Percentiles rank a stretch among this genome's conserved stretches.
Conservation (phyloP, 164 flowering plant species). For the Magnolia officinalis region DNA sequence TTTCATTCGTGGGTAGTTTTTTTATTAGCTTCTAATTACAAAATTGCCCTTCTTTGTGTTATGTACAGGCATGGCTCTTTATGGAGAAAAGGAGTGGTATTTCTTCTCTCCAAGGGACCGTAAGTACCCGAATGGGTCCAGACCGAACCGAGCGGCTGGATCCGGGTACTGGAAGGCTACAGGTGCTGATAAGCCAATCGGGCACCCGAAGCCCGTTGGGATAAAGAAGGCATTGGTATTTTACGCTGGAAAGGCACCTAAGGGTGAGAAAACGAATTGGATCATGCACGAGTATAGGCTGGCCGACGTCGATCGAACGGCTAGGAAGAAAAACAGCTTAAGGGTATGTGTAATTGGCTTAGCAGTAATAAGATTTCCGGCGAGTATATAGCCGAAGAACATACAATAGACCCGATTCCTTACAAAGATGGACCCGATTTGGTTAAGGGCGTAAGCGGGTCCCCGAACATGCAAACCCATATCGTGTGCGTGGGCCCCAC, state of each 20-base stretch:
- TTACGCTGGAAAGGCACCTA: constrained; percentile 24
- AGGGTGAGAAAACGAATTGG: constrained; percentile 25
- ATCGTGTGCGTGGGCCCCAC: too few species aligned
- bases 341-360: constrained; percentile 10
- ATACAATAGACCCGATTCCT: too few species aligned
- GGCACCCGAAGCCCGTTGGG: constrained; percentile 16
- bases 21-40: neutral
- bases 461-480: too few species aligned
- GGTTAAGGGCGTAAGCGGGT: too few species aligned
- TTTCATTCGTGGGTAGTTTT: neutral
- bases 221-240: constrained; percentile 27
- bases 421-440: too few species aligned
- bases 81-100: constrained; percentile 24
- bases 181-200: constrained; percentile 26
- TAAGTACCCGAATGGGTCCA: constrained; percentile 25
- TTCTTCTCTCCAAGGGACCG: constrained; percentile 23
- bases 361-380: neutral
- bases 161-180: constrained; percentile 35
- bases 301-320: constrained; percentile 19
- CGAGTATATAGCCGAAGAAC: too few species aligned
- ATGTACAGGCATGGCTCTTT: constrained; percentile 17
- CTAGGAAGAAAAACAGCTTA: constrained; percentile 16
- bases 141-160: constrained; percentile 24
- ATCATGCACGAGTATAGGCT: constrained; percentile 26
- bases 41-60: neutral